Evolutionary conservation across 2,329 filamentous ascomycete species (phyloP), one percentile per base, ranked within the genome.

Genomic region (Microdochium paspali): DNA sequence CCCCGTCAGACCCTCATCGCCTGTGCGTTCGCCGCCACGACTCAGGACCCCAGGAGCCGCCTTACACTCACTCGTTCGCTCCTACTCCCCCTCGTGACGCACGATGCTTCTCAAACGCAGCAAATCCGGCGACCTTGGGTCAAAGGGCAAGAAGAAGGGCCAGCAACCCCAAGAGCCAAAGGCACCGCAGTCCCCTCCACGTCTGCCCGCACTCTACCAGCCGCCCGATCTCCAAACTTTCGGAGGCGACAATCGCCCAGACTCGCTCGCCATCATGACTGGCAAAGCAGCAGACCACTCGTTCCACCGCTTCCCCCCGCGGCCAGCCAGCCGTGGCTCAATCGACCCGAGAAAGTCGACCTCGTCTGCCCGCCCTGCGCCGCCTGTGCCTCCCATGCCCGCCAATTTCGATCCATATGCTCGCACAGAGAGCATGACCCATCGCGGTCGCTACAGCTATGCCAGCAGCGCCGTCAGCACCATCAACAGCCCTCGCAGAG

Each of bases 361-460:
- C 55, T 63, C 66, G 56, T 66, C 62, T 51, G 64, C 63, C 26
- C 58, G 72, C 44, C 74, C 80, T 40, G 66, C 76, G 42, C 79
- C 79, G 46, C 80, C 82, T 3, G 71, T 84, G 47, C 79, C 80
- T 44, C 80, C 82, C 1, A 70, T 84, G 46, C 79, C 80, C 44
- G 77, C 71, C 62, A 77, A 77, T 49, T 75, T 79, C 53, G 89
- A 95, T 58, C 85, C 87, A 13, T 93, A 93, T 61, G 82, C 85
- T 43, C 80, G 87, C 53, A 84, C 86, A 30, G 88, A 94, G 72
- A 96, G 91, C 75, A 96, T 97, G 88, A 90, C 91, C 57, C 85
- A 97, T 67, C 89, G 93, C 57, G 90, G 91, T 51, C 86, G 93
- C 55, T 95, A 95, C 70, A 96, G 90, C 71, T 97, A 96, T 69